Percentiles rank a stretch among this genome's conserved stretches.
These are phyloP conservation scores for Clarireedia hainanense DNA, from an alignment of 2,329 filamentous ascomycete species.

Conservation along the genomic window DNA sequence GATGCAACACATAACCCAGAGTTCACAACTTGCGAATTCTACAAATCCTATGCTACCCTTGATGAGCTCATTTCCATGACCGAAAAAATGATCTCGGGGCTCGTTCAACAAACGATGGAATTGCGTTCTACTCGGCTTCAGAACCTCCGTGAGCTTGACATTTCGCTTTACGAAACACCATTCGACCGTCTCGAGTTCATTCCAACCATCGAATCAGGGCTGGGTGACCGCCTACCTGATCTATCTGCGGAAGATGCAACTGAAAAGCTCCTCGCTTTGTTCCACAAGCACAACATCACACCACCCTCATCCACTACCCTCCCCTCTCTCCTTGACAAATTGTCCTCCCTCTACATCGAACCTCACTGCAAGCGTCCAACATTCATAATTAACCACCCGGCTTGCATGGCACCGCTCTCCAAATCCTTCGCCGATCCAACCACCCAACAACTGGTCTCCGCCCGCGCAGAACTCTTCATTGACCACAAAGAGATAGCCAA, in stretches of 20 bases:
- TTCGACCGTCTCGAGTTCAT: constrained; percentile 75
- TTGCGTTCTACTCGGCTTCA: constrained; percentile 39
- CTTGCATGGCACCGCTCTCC: constrained; percentile 81
- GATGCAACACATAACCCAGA: constrained; percentile 93
- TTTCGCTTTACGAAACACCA: constrained; percentile 41
- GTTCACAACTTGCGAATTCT: constrained; percentile 97
- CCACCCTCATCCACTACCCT: constrained; percentile 47
- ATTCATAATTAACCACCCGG: constrained; percentile 85
- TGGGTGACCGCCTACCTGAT: constrained; percentile 39
- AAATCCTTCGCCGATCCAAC: constrained; percentile 75
- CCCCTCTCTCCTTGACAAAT: constrained; percentile 70
- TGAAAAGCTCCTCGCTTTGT: constrained; percentile 48
- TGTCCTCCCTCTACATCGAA: constrained; percentile 72
- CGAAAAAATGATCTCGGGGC: constrained; percentile 56
- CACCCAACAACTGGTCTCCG: constrained; percentile 66
- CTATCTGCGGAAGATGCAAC: constrained; percentile 44
- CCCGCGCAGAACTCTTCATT: constrained; percentile 80
- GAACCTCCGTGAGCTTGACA: constrained; percentile 39
- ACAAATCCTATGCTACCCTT: constrained; percentile 75
- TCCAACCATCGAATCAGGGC: constrained; percentile 62
- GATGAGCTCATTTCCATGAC: constrained; percentile 68
- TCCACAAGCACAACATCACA: constrained; percentile 39
- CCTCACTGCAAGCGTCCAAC: constrained; percentile 63
- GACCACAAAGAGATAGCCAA: constrained; percentile 78
- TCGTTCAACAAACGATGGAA: constrained; percentile 44